Evolutionary conservation across 495 filamentous ascomycete genomes (phyloP).

Genomic region (Neurospora sp.): DNA sequence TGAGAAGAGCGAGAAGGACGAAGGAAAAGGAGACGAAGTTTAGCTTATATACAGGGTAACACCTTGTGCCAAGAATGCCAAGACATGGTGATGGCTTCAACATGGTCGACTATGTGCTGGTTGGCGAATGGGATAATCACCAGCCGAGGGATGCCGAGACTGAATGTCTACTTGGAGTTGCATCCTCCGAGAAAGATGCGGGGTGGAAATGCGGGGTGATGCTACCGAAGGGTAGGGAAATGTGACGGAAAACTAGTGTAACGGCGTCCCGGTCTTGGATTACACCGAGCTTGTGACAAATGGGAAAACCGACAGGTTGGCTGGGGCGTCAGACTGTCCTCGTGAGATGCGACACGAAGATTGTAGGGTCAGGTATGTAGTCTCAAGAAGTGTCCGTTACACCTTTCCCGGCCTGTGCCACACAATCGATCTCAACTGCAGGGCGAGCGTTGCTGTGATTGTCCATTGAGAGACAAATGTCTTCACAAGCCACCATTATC

Average conservation of each 20-base stretch:
- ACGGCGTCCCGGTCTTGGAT: neutral
- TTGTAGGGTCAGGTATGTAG: neutral
- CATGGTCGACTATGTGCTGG: neutral
- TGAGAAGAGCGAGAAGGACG: too few relatives aligned
- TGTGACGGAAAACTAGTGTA: neutral
- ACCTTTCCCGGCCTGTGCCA: neutral
- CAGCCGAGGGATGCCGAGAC: neutral
- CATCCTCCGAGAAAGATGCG: constrained; percentile 16
- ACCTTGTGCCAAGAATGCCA: too few relatives aligned
- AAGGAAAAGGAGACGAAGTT: too few relatives aligned
- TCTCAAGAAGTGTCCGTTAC: neutral
- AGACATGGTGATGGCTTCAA: too few relatives aligned
- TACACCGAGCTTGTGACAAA: neutral
- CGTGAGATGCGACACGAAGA: neutral
- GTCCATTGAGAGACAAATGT: neutral
- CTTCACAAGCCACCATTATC: neutral
- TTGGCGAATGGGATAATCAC: neutral
- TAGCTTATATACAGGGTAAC: too few relatives aligned
- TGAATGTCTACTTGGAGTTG: constrained; percentile 18
- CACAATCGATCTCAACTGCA: neutral
- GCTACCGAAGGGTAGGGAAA: neutral
- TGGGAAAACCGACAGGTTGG: neutral
- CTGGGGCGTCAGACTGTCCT: neutral
- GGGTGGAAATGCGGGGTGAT: constrained; percentile 2
- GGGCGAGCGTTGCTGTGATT: neutral